Evolutionary conservation across 2,329 filamentous ascomycete species (phyloP).

Genomic region (Metarhizium robertsii): DNA sequence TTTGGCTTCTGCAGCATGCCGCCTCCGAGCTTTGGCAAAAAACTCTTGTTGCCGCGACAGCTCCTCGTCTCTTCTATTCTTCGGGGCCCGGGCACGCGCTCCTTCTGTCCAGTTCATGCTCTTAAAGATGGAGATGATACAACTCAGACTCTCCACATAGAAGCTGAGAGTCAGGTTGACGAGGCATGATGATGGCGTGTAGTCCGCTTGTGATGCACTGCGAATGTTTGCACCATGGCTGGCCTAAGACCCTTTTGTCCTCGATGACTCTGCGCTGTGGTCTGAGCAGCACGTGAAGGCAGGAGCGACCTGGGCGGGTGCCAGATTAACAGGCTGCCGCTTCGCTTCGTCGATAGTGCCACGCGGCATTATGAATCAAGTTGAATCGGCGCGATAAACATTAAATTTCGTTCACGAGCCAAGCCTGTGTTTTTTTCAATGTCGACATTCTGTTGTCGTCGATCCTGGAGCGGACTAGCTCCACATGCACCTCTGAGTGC

Average conservation of each 20-base stretch:
- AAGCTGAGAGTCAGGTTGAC: background rate
- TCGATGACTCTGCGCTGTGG: no score
- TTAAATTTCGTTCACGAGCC: no score
- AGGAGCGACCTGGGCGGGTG: no score
- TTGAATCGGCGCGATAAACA: no score
- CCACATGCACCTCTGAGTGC: background rate
- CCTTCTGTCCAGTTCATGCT: constrained; percentile 35
- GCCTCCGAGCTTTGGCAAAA: constrained; percentile 26
- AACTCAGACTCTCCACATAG: background rate
- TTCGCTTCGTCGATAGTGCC: no score
- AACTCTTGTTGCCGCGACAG: constrained; percentile 25
- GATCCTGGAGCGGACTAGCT: no score
- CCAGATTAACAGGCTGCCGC: no score
- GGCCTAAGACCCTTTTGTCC: no score
- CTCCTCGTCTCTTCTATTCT: constrained; percentile 22
- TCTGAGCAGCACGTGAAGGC: no score
- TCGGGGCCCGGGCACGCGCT: constrained; percentile 23
- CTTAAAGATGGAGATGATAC: background rate
- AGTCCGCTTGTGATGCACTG: background rate
- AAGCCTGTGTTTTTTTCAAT: no score
- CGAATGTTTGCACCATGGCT: background rate
- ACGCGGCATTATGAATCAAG: no score
- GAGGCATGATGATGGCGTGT: background rate
- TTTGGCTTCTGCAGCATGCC: constrained; percentile 1
- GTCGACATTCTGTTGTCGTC: no score